Conservation (phyloP, 1,284 basidiomycete genomes). For the Pascua sp. region DNA sequence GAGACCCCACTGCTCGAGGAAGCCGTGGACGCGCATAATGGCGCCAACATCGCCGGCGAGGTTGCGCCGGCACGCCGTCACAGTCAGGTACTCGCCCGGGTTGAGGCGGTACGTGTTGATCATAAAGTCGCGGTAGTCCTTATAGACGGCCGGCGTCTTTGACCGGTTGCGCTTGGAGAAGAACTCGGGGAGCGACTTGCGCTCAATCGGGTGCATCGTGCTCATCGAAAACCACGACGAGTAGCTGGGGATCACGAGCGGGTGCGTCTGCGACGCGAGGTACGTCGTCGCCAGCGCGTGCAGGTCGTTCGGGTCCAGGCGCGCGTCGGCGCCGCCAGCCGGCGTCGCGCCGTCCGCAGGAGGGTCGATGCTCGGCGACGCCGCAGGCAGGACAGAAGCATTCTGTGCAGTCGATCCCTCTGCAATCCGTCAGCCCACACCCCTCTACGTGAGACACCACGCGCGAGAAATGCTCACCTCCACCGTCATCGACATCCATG, state of each 20-base stretch:
- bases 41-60: constrained; percentile 97
- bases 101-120: constrained; percentile 95
- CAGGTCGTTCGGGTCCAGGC: constrained; percentile 40
- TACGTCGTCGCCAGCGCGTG: constrained; percentile 58
- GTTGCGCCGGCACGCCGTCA: constrained; percentile 94
- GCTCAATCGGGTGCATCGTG: constrained; percentile 87
- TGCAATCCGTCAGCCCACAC: constrained; percentile 10
- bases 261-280: constrained; percentile 93
- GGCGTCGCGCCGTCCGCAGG: constrained; percentile 21
- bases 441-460: not conserved
- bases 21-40: constrained; percentile 97
- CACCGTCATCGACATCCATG: constrained; percentile 30
- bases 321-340: constrained; percentile 23
- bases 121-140: constrained; percentile 99
- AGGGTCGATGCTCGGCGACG: constrained; percentile 12
- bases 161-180: constrained; percentile 93
- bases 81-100: constrained; percentile 93
- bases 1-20: constrained; percentile 97
- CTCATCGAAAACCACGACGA: constrained; percentile 98
- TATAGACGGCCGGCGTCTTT: constrained; percentile 96
- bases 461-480: constrained; percentile 18
- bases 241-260: constrained; percentile 95
- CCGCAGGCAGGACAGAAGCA: constrained; percentile 6
- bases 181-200: constrained; percentile 92
- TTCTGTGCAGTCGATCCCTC: constrained; percentile 24